A percentile compares a stretch with the other conserved stretches of the same genome.
phyloP scores from a whole-genome alignment of 176 grass and related monocot species.

The Aegilops longissima region DNA sequence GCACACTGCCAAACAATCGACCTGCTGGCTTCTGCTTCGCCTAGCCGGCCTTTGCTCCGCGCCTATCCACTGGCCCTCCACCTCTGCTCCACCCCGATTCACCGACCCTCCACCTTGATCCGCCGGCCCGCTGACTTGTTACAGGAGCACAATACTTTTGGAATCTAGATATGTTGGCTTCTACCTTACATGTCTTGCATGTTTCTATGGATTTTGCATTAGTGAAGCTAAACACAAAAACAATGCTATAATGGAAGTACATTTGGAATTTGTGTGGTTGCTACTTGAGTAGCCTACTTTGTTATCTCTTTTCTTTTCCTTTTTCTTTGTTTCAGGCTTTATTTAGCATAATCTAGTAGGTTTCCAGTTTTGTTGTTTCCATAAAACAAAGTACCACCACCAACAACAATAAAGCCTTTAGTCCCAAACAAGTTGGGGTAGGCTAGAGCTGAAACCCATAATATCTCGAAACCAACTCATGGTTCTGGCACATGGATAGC shows the following conservation, averaged over 20 bases:
- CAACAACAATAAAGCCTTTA: no score
- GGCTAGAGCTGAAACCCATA: no score
- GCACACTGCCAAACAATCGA: no score
- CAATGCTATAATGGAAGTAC: neutral
- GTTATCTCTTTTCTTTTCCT: neutral
- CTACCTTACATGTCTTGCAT: neutral
- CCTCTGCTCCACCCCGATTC: no score
- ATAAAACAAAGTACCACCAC: neutral
- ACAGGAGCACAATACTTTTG: neutral
- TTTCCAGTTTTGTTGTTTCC: constrained; percentile 9
- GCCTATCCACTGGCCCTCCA: no score
- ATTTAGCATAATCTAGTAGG: neutral
- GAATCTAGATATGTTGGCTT: neutral
- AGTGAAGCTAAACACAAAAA: neutral
- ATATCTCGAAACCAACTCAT: no score
- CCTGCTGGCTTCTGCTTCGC: no score
- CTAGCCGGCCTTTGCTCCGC: no score
- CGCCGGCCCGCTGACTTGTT: neutral
- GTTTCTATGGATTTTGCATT: neutral
- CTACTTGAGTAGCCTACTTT: neutral
- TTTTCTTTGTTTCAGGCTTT: neutral
- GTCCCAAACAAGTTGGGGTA: no score
- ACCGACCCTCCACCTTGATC: no score
- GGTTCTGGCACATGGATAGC: no score
- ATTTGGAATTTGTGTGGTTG: neutral